Conservation (phyloP, 1,284 basidiomycete genomes). For the Gymnopus androsaceus region DNA sequence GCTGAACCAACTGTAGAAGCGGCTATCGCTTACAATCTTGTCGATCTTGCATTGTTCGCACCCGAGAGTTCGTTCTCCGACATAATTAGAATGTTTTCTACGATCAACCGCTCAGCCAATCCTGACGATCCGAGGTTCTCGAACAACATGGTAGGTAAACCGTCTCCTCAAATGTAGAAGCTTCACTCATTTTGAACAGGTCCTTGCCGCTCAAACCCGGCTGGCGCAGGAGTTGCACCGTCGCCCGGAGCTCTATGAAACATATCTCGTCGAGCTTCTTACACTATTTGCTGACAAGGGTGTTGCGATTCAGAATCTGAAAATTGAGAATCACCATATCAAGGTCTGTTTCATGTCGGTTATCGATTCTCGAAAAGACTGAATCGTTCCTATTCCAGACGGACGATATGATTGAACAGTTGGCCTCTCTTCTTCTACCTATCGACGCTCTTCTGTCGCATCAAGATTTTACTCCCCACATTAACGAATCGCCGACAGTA, state of each 20-base stretch:
- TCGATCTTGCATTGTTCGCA: slow-evolving; percentile 83
- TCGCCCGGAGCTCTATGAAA: slow-evolving; percentile 74
- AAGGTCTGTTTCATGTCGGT: slow-evolving; percentile 52
- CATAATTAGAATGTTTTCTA: slow-evolving; percentile 83
- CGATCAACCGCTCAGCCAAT: slow-evolving; percentile 83
- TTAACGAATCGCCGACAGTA: slow-evolving; percentile 61
- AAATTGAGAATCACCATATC: slow-evolving; percentile 60
- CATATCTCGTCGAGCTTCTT: slow-evolving; percentile 85
- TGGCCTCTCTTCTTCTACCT: slow-evolving; percentile 84
- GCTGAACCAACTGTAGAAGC: slow-evolving; percentile 88
- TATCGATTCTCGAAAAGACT: slow-evolving; percentile 10
- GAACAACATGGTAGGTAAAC: slow-evolving; percentile 70
- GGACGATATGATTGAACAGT: slow-evolving; percentile 84
- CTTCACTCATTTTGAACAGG: slow-evolving; percentile 40
- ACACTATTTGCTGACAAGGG: slow-evolving; percentile 91
- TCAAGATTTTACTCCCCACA: slow-evolving; percentile 67
- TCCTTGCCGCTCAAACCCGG: slow-evolving; percentile 86
- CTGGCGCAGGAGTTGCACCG: slow-evolving; percentile 77
- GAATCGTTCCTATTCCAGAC: slow-evolving; percentile 43
- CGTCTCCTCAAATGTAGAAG: slow-evolving; percentile 6
- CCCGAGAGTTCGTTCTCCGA: slow-evolving; percentile 82
- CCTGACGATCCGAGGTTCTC: slow-evolving; percentile 84
- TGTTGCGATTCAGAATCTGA: slow-evolving; percentile 83
- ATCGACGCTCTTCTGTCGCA: slow-evolving; percentile 90
- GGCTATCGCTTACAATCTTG: slow-evolving; percentile 88